Conservation (phyloP, 345 rosid genomes). For the Camelina neglecta region DNA sequence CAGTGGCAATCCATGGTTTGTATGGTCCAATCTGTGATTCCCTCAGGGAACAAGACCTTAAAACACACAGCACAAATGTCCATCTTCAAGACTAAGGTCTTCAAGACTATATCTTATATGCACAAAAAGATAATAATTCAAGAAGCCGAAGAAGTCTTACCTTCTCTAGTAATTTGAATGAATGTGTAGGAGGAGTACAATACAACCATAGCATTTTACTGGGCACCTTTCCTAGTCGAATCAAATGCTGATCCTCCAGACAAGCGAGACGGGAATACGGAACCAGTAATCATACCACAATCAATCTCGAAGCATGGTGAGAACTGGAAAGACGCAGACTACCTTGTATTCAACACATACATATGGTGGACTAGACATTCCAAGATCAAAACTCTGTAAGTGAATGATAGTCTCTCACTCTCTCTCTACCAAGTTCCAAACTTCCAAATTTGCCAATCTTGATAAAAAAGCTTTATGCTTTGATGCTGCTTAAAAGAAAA, state of each 20-base stretch:
- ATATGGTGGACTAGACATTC: conserved; percentile 68
- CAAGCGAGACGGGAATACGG: conserved; percentile 52
- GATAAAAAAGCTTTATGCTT: neutral
- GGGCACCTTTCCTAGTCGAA: conserved; percentile 75
- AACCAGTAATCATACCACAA: conserved; percentile 52
- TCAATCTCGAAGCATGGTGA: conserved; percentile 66
- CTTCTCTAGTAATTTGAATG: neutral
- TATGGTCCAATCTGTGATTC: conserved; percentile 57
- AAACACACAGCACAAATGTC: conserved; percentile 46
- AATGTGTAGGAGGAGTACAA: conserved; percentile 56
- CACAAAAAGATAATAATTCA: neutral
- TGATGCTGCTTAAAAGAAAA: conserved; percentile 37
- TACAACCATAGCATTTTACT: conserved; percentile 59
- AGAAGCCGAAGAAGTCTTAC: conserved; percentile 9
- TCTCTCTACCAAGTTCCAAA: conserved; percentile 20
- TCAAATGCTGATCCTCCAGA: conserved; percentile 65
- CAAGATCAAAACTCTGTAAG: conserved; percentile 63
- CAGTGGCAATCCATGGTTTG: conserved; percentile 80
- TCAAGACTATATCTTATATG: conserved; percentile 9
- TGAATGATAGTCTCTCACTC: neutral
- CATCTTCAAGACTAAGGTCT: conserved; percentile 54
- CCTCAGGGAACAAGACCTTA: conserved; percentile 49
- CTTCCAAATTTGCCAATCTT: neutral
- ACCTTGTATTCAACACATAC: conserved; percentile 64
- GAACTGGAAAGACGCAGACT: conserved; percentile 60